Evolutionary conservation across 257 asterid species (phyloP), one percentile per base, ranked within the genome.

Genomic region (Scutellaria galericulata): DNA sequence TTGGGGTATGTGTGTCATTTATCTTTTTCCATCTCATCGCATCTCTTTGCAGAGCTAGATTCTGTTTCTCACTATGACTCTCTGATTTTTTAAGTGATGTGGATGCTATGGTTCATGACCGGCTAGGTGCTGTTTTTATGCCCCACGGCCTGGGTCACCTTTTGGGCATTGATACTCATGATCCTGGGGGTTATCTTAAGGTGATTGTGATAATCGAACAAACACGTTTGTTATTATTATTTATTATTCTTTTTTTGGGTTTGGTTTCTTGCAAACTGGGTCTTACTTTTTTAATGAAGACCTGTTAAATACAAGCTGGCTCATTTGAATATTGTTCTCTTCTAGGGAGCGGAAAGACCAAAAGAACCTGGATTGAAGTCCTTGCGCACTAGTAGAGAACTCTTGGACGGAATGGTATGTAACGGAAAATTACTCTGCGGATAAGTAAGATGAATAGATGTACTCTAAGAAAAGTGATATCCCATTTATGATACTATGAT

Each of bases 111-210:
- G 83, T 81, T 74, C 69, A 71, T 48, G 91, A 88, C 78, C 83
- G 93, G 47, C 61, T 94, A 61, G 99, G 99, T 72, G 96, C 98
- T 79, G 87, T 91, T 68, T 89, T 91, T 81, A 73, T 94, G 89
- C 97, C 97, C 53, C 99, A 94, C 66, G 99, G 99, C 60, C 89
- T 94, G 70, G 99, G 99, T 44, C 99, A 94, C 86, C 91, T 94
- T 66, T 80, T 94, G 65, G 99, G 97, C 58, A 89, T 94, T 44
- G 99, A 94, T 88, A 91, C 98, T 68, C 99, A 94, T 75, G 99
- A 94, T 82, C 92, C 96, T 60, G 97, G 99, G 74, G 99, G 97
- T 75, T 91, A 86, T 82, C 88, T 87, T 44, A 80, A 88, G 97
- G 99, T 92, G 61, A 39, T 63, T 55, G n/a, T 6, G 51, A 68